Percentiles rank a stretch among this genome's conserved stretches.
Evolutionary conservation across 2,329 filamentous ascomycete species (phyloP).

Genomic region (Cryphonectria naterciae): DNA sequence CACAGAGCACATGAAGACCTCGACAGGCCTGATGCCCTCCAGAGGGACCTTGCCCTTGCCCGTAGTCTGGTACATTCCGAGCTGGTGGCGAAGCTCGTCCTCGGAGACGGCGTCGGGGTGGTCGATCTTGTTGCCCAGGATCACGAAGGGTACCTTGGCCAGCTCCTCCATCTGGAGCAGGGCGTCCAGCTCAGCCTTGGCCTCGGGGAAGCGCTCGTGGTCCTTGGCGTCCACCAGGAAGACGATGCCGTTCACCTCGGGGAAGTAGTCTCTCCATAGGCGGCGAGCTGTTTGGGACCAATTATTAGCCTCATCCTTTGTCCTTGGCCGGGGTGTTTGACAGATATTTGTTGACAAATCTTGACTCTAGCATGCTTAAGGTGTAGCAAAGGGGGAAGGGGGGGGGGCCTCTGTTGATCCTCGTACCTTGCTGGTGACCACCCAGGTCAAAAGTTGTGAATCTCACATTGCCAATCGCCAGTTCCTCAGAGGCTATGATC

Average conservation of each 20-base stretch:
- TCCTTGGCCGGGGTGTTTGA: background rate
- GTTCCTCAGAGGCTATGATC: constrained; percentile 77
- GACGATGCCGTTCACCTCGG: constrained; percentile 93
- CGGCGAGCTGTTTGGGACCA: constrained; percentile 67
- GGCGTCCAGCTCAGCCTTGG: constrained; percentile 95
- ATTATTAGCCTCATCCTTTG: constrained; percentile 16
- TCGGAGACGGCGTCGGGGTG: constrained; percentile 94
- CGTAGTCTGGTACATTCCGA: constrained; percentile 94
- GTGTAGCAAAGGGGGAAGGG: background rate
- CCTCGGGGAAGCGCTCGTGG: constrained; percentile 89
- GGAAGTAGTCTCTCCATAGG: constrained; percentile 97
- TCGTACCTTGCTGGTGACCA: constrained; percentile 84
- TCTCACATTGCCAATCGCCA: constrained; percentile 89
- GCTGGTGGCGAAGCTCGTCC: constrained; percentile 88
- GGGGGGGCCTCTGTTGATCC: background rate
- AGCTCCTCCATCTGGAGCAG: constrained; percentile 97
- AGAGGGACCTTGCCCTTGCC: constrained; percentile 90
- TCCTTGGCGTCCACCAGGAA: constrained; percentile 99
- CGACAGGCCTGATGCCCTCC: constrained; percentile 91
- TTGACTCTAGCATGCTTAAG: background rate
- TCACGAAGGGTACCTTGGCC: constrained; percentile 90
- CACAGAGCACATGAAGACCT: constrained; percentile 99
- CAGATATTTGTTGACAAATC: background rate
- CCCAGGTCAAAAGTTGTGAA: constrained; percentile 95
- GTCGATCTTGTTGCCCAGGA: constrained; percentile 99